Conservation (phyloP, 2,329 filamentous ascomycete genomes). For the Exserohilum rostratum region DNA sequence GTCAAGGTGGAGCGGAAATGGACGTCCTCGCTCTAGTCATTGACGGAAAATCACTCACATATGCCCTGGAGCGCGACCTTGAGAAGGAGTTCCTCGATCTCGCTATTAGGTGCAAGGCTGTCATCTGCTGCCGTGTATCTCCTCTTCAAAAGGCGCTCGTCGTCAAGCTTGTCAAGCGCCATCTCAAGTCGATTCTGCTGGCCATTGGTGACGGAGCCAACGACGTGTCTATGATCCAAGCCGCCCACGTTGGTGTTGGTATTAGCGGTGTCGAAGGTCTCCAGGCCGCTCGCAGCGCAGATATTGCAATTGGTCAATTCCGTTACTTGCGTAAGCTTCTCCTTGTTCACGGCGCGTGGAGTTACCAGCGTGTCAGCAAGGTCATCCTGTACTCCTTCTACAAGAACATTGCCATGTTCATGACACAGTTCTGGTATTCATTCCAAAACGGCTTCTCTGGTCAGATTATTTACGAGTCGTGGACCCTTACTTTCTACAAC, state of each 20-base stretch:
- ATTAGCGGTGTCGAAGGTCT: slow-evolving; percentile 97
- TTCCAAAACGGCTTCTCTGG: slow-evolving; percentile 99
- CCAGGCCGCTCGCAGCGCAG: slow-evolving; percentile 92
- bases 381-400: slow-evolving; percentile 99
- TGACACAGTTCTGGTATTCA: slow-evolving; percentile 98
- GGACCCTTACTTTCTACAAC: slow-evolving; percentile 99
- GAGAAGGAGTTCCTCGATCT: slow-evolving; percentile 93
- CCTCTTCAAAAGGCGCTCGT: slow-evolving; percentile 96
- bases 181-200: slow-evolving; percentile 87
- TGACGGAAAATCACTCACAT: slow-evolving; percentile 94
- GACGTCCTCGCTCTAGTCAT: slow-evolving; percentile 92
- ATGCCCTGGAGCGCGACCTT: slow-evolving; percentile 87
- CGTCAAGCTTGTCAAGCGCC: slow-evolving; percentile 96
- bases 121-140: slow-evolving; percentile 95
- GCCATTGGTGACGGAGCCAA: slow-evolving; percentile 98
- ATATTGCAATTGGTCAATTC: slow-evolving; percentile 96
- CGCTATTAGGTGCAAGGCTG: slow-evolving; percentile 96
- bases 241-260: slow-evolving; percentile 95
- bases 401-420: slow-evolving; percentile 98
- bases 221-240: slow-evolving; percentile 99
- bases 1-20: slow-evolving; percentile 74
- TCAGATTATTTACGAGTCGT: slow-evolving; percentile 97
- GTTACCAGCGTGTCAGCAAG: slow-evolving; percentile 95
- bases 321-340: slow-evolving; percentile 91
- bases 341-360: slow-evolving; percentile 95